These are phyloP conservation scores for Chaetomiaceae sp. DNA, from an alignment of 2,329 filamentous ascomycete genomes.

Conservation along the genomic window DNA sequence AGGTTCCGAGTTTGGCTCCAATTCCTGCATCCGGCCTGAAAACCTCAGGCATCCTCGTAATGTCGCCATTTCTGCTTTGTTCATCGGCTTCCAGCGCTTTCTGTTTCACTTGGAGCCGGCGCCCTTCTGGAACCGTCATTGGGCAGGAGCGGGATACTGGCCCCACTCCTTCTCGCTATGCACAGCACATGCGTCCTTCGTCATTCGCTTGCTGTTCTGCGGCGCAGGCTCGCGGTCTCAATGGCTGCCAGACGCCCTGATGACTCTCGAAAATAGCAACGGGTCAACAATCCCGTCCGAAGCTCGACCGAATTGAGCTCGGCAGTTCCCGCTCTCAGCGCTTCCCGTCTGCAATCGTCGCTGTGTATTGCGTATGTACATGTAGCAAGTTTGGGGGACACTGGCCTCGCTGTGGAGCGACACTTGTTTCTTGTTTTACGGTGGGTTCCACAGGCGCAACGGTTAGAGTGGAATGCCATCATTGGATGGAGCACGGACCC, in stretches of 20 bases:
- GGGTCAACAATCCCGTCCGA: no score
- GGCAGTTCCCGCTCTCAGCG: neutral
- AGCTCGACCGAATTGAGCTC: no score
- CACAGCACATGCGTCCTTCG: slow-evolving; percentile 31
- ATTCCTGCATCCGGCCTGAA: neutral
- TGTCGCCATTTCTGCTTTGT: slow-evolving; percentile 5
- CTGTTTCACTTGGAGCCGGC: slow-evolving; percentile 34
- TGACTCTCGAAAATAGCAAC: slow-evolving; percentile 26
- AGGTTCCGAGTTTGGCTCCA: neutral
- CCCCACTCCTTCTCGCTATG: slow-evolving; percentile 40
- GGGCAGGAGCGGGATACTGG: slow-evolving; percentile 25
- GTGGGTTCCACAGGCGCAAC: neutral
- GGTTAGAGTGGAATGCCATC: neutral
- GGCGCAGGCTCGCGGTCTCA: slow-evolving; percentile 15
- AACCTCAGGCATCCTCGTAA: slow-evolving; percentile 1
- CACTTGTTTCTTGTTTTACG: neutral
- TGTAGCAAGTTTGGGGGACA: no score
- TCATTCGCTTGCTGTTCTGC: slow-evolving; percentile 17
- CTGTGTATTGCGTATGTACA: no score
- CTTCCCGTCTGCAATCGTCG: neutral
- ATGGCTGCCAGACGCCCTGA: neutral
- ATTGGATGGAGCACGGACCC: neutral
- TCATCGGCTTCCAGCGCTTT: slow-evolving; percentile 33
- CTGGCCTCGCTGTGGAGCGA: neutral
- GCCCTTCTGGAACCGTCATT: slow-evolving; percentile 24